phyloP scores from a whole-genome alignment of 2,329 filamentous ascomycete species.

The Microascus cirrosus region DNA sequence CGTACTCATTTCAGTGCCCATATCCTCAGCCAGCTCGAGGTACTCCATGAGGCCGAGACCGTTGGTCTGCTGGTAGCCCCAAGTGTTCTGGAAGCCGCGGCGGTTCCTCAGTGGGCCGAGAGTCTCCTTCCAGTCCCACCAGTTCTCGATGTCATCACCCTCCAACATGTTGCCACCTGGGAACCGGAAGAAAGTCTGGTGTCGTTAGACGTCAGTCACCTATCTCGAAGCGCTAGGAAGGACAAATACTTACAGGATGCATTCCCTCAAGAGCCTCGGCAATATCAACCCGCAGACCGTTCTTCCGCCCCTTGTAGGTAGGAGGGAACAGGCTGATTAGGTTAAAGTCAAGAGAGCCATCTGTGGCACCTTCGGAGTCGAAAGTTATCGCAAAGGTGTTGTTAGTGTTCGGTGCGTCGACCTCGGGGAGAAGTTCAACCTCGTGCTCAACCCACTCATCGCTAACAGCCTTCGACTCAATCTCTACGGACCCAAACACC shows the following conservation, averaged over 20 bases:
- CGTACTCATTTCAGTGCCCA: slow-evolving; percentile 39
- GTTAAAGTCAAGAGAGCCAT: slow-evolving; percentile 40
- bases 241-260: slow-evolving; percentile 28
- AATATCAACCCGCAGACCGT: slow-evolving; percentile 46
- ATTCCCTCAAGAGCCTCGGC: slow-evolving; percentile 38
- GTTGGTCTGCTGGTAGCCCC: slow-evolving; percentile 51
- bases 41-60: slow-evolving; percentile 54
- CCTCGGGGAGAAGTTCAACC: slow-evolving; percentile 28
- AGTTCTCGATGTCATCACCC: slow-evolving; percentile 27
- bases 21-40: slow-evolving; percentile 47
- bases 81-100: slow-evolving; percentile 43
- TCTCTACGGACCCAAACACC: slow-evolving; percentile 31
- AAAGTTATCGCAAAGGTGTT: slow-evolving; percentile 46
- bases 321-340: slow-evolving; percentile 49
- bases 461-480: slow-evolving; percentile 27
- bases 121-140: slow-evolving; percentile 42
- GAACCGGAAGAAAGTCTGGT: slow-evolving; percentile 46
- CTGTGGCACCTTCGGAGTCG: slow-evolving; percentile 25
- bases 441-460: slow-evolving; percentile 40
- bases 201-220: background rate
- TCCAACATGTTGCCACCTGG: slow-evolving; percentile 56
- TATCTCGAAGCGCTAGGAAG: no score
- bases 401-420: slow-evolving; percentile 38
- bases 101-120: slow-evolving; percentile 42
- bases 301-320: slow-evolving; percentile 45